A percentile compares a stretch with the other conserved stretches of the same genome.
Conservation (phyloP, 805 yeast species). For the Wickerhamomyces tratensis region DNA sequence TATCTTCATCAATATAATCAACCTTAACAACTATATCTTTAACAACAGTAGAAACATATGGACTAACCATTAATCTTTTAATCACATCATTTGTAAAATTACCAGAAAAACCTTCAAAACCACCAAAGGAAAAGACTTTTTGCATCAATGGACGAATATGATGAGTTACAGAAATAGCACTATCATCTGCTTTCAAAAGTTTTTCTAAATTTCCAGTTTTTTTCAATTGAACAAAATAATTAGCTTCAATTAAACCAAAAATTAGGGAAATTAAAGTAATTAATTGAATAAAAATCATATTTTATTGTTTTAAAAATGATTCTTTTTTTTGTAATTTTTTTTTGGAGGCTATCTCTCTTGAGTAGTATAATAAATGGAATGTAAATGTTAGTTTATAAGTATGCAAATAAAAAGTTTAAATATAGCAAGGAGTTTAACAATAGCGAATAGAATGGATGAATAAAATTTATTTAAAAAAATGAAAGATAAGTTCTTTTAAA, state of each 20-base stretch:
- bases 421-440: too few relatives aligned
- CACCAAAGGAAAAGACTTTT: constrained; percentile 54
- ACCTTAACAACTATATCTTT: constrained; percentile 58
- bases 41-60: constrained; percentile 57
- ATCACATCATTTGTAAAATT: constrained; percentile 39
- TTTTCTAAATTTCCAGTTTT: constrained; percentile 37
- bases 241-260: constrained; percentile 3
- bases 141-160: constrained; percentile 38
- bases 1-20: constrained; percentile 27
- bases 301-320: too few relatives aligned
- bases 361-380: too few relatives aligned
- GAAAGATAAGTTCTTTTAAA: too few relatives aligned
- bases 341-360: too few relatives aligned
- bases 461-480: too few relatives aligned
- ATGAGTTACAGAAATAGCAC: constrained; percentile 20
- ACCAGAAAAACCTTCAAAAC: constrained; percentile 63
- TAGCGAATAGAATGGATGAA: too few relatives aligned
- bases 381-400: too few relatives aligned
- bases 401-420: too few relatives aligned
- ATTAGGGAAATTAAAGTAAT: too few relatives aligned
- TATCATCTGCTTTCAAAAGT: constrained; percentile 35
- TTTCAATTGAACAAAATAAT: constrained; percentile 44
- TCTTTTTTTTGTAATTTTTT: too few relatives aligned
- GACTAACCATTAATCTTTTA: constrained; percentile 41
- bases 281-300: not conserved